A percentile compares a stretch with the other conserved stretches of the same genome.
phyloP scores from a whole-genome alignment of 176 grass and related monocot genomes.

The Carex kokanica region DNA sequence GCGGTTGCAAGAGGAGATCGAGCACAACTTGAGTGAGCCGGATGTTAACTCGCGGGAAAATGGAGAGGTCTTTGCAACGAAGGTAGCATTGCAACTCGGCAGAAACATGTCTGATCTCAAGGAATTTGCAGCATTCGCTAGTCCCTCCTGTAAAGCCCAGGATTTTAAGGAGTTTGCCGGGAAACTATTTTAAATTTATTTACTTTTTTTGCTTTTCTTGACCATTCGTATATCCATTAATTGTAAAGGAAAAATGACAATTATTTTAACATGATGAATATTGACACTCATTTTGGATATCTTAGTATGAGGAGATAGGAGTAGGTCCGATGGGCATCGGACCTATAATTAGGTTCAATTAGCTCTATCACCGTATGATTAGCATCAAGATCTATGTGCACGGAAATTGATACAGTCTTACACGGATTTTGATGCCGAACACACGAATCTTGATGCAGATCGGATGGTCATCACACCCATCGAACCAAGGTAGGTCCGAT shows the following conservation, averaged over 20 bases:
- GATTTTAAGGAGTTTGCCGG: conserved; percentile 20
- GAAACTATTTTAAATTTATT: conserved; percentile 14
- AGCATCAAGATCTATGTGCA: too few relatives aligned
- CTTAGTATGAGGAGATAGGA: too few relatives aligned
- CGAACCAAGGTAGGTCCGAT: too few relatives aligned
- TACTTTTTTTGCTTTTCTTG: neutral
- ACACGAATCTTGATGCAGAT: too few relatives aligned
- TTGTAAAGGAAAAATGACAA: neutral
- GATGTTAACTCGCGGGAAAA: conserved; percentile 28
- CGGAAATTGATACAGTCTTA: too few relatives aligned
- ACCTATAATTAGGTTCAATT: too few relatives aligned
- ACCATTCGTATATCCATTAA: neutral
- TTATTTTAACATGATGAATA: too few relatives aligned
- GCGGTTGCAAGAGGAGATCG: conserved; percentile 28
- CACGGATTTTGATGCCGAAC: too few relatives aligned
- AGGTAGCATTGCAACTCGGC: conserved; percentile 35
- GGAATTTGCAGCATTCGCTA: neutral
- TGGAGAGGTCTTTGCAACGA: conserved; percentile 36
- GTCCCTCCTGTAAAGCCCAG: conserved; percentile 1
- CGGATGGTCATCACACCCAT: too few relatives aligned
- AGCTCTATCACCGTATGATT: too few relatives aligned
- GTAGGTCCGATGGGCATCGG: too few relatives aligned
- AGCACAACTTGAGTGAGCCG: conserved; percentile 26
- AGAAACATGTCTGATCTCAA: conserved; percentile 28
- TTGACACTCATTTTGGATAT: too few relatives aligned